Conservation (phyloP, 148 eudicot species). For the Cornus florida region DNA sequence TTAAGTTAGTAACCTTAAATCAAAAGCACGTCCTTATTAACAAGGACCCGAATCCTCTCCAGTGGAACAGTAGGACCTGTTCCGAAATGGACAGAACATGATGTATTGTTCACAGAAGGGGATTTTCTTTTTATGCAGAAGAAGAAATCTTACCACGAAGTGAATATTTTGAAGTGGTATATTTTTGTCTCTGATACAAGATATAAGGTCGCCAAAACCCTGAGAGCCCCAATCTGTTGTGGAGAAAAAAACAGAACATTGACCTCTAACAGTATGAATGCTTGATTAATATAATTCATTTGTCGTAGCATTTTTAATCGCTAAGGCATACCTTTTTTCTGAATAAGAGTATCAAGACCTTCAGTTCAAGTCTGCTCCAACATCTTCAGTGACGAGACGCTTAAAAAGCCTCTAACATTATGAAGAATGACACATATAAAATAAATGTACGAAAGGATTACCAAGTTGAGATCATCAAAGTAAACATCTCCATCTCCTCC, state of each 20-base stretch:
- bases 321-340: constrained; percentile 65
- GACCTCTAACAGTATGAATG: neutral
- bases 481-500: constrained; percentile 86
- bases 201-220: constrained; percentile 91
- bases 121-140: neutral
- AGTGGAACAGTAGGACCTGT: too few species aligned
- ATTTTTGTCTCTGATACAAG: constrained; percentile 72
- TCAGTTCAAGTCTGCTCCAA: constrained; percentile 92
- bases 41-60: too few species aligned
- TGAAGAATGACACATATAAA: neutral
- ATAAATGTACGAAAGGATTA: constrained; percentile 33
- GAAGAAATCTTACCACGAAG: constrained; percentile 75
- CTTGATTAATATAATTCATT: neutral
- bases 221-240: constrained; percentile 86
- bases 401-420: constrained; percentile 86
- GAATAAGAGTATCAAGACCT: constrained; percentile 85
- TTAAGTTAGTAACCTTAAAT: constrained; percentile 10
- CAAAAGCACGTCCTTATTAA: constrained; percentile 4
- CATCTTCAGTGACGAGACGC: constrained; percentile 87
- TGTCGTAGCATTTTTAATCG: neutral
- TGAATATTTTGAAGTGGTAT: constrained; percentile 90
- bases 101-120: too few species aligned
- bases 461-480: constrained; percentile 93
- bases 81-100: too few species aligned
- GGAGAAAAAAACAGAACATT: constrained; percentile 12